Evolutionary conservation across 495 filamentous ascomycete species (phyloP).

Genomic region (Annulohypoxylon stygium): DNA sequence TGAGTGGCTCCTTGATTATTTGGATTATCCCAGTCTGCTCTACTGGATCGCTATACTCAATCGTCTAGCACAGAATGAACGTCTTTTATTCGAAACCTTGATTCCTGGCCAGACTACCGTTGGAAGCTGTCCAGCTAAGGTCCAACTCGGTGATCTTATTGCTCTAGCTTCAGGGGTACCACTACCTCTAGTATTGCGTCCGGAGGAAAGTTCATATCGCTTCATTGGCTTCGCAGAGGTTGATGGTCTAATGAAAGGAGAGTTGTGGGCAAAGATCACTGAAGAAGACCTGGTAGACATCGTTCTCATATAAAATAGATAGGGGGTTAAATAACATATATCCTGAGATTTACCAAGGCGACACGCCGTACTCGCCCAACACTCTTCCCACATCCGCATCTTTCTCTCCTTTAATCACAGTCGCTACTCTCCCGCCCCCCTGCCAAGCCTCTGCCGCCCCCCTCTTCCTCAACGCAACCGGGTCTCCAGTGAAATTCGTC

Average conservation of each 20-base stretch:
- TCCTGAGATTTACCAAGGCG: slow-evolving; percentile 9
- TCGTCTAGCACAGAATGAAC: slow-evolving; percentile 1
- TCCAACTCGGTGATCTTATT: slow-evolving; percentile 12
- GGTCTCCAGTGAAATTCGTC: slow-evolving; percentile 31
- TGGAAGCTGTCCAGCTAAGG: neutral
- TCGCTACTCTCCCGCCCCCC: slow-evolving; percentile 48
- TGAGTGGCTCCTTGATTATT: no score
- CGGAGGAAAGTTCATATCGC: slow-evolving; percentile 9
- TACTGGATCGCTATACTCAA: slow-evolving; percentile 18
- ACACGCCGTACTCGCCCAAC: slow-evolving; percentile 48
- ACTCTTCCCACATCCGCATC: slow-evolving; percentile 51
- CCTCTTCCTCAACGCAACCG: slow-evolving; percentile 45
- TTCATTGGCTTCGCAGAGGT: slow-evolving; percentile 21
- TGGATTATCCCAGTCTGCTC: no score
- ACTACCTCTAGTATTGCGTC: slow-evolving; percentile 18
- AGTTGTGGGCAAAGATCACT: neutral
- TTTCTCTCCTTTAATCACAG: slow-evolving; percentile 50
- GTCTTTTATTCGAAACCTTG: slow-evolving; percentile 2
- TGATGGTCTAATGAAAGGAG: slow-evolving; percentile 23
- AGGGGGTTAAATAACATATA: no score
- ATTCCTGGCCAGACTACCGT: slow-evolving; percentile 1
- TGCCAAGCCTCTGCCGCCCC: slow-evolving; percentile 47
- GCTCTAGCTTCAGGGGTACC: slow-evolving; percentile 12
- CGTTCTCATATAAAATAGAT: neutral
- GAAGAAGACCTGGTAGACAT: slow-evolving; percentile 11